phyloP scores from a whole-genome alignment of 345 rosid species.

The Syzygium oleosum region DNA sequence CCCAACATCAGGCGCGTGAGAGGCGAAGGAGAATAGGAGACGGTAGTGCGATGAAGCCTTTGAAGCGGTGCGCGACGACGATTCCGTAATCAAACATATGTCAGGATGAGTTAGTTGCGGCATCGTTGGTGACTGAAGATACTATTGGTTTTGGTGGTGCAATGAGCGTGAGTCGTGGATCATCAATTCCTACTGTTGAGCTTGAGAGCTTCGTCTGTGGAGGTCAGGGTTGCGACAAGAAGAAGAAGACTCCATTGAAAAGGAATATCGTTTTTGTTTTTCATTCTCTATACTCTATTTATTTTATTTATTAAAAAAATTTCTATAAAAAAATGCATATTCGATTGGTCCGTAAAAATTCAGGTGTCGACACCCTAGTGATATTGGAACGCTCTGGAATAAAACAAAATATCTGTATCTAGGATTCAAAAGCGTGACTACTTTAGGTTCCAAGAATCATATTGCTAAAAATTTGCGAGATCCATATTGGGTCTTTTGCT shows the following conservation, averaged over 20 bases:
- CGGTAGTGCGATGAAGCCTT: constrained; percentile 38
- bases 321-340: too few species aligned
- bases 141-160: too few species aligned
- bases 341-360: too few species aligned
- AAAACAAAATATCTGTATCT: not conserved
- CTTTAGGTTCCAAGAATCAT: not conserved
- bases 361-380: not conserved
- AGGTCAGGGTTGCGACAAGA: not conserved
- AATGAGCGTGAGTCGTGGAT: constrained; percentile 2
- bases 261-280: too few species aligned
- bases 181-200: not conserved
- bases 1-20: constrained; percentile 47
- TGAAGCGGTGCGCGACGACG: not conserved
- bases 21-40: constrained; percentile 29
- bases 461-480: not conserved
- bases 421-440: not conserved
- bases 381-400: not conserved
- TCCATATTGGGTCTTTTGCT: not conserved
- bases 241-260: too few species aligned
- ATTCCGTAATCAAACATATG: too few species aligned
- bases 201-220: not conserved
- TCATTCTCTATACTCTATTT: too few species aligned
- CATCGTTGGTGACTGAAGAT: too few species aligned
- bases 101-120: too few species aligned
- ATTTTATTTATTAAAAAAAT: too few species aligned